A percentile compares a stretch with the other conserved stretches of the same genome.
phyloP scores from a whole-genome alignment of 2,329 filamentous ascomycete species.

The Verticillium nubilum region DNA sequence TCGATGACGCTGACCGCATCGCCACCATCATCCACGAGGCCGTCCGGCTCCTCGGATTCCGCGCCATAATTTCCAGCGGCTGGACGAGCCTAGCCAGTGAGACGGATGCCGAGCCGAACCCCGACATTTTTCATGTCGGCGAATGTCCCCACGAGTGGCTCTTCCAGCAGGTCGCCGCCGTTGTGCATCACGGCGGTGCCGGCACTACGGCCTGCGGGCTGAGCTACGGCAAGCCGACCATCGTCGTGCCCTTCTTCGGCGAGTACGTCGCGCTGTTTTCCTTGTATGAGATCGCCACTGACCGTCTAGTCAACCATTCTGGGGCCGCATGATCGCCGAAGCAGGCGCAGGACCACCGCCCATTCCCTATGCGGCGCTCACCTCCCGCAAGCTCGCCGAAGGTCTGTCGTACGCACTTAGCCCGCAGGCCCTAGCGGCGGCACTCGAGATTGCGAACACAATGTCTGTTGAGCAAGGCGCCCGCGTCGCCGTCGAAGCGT shows the following conservation, averaged over 20 bases:
- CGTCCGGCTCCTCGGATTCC: slow-evolving; percentile 4
- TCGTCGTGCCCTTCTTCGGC: slow-evolving; percentile 10
- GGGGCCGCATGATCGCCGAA: slow-evolving; percentile 10
- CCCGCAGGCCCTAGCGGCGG: slow-evolving; percentile 3
- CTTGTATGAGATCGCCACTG: neutral
- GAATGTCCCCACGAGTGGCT: slow-evolving; percentile 11
- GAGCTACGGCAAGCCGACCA: slow-evolving; percentile 7
- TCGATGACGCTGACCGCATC: slow-evolving; percentile 2
- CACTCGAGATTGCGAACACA: slow-evolving; percentile 5
- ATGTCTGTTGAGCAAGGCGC: slow-evolving; percentile 8
- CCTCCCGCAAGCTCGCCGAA: slow-evolving; percentile 7
- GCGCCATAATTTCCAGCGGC: slow-evolving; percentile 9
- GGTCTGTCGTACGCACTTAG: slow-evolving; percentile 5
- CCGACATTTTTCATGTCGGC: slow-evolving; percentile 7
- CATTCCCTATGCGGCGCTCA: slow-evolving; percentile 9
- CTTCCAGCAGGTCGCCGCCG: slow-evolving; percentile 9
- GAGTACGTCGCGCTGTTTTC: slow-evolving; percentile 2
- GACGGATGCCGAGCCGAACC: slow-evolving; percentile 3
- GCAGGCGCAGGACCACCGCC: slow-evolving; percentile 9
- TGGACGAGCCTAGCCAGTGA: slow-evolving; percentile 7
- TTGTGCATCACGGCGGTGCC: slow-evolving; percentile 9
- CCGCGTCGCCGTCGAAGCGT: slow-evolving; percentile 6
- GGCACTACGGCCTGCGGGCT: slow-evolving; percentile 8
- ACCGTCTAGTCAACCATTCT: slow-evolving; percentile 7
- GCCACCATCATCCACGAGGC: slow-evolving; percentile 8